Conservation (phyloP, 208 protist species). For the Novymonas esmeraldas region DNA sequence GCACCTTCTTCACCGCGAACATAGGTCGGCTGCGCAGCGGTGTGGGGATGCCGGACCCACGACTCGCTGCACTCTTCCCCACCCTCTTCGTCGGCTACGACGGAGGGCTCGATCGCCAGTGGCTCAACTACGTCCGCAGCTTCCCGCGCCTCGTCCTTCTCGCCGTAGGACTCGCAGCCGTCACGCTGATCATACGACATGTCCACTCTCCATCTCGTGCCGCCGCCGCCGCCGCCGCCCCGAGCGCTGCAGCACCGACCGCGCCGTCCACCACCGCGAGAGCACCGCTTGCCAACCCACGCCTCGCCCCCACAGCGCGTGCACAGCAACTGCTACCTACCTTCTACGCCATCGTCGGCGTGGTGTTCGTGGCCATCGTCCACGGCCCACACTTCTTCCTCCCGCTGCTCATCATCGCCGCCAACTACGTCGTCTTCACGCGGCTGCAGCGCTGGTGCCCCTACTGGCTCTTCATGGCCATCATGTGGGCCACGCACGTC, state of each 20-base stretch:
- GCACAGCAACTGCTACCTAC: too few relatives aligned
- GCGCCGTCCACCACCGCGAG: too few relatives aligned
- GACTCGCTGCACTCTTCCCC: constrained; percentile 8
- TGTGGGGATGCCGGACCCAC: constrained; percentile 1
- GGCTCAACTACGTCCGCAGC: constrained; percentile 22
- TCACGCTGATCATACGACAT: background rate
- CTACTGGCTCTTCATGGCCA: constrained; percentile 44
- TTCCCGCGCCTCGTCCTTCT: constrained; percentile 21
- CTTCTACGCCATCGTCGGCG: constrained; percentile 30
- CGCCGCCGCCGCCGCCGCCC: too few relatives aligned
- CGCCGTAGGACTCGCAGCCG: constrained; percentile 9
- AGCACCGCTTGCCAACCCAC: too few relatives aligned
- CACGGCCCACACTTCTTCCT: constrained; percentile 41
- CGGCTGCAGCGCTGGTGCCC: constrained; percentile 47
- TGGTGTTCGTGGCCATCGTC: constrained; percentile 27
- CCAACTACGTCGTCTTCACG: constrained; percentile 47
- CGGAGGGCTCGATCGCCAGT: constrained; percentile 24
- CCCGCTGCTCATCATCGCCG: constrained; percentile 23
- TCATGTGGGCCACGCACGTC: constrained; percentile 59
- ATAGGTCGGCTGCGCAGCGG: constrained; percentile 7
- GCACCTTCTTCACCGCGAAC: background rate
- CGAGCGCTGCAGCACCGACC: too few relatives aligned
- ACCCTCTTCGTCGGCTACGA: constrained; percentile 21
- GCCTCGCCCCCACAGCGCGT: too few relatives aligned
- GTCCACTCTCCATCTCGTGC: background rate